Evolutionary conservation across 345 rosid species (phyloP).

Genomic region (Acer negundo): DNA sequence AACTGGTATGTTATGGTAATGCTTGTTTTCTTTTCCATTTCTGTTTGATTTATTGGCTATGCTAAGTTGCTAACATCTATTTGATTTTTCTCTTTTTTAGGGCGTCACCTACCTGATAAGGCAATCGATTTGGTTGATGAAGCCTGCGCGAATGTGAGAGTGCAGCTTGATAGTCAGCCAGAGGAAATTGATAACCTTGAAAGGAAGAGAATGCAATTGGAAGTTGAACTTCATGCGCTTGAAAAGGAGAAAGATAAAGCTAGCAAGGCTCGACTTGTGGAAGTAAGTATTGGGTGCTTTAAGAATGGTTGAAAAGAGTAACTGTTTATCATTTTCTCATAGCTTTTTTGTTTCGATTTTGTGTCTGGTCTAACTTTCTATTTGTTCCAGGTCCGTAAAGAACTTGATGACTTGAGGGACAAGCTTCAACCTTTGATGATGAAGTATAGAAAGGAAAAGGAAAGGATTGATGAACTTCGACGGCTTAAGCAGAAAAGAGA

Average conservation of each 20-base stretch:
- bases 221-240: too few relatives aligned
- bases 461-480: slow-evolving; percentile 84
- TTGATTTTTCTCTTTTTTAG: neutral
- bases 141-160: too few relatives aligned
- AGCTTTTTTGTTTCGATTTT: neutral
- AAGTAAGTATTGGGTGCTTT: too few relatives aligned
- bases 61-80: neutral
- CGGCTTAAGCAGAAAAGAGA: slow-evolving; percentile 80
- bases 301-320: too few relatives aligned
- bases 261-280: too few relatives aligned
- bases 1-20: slow-evolving; percentile 2
- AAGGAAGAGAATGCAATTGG: too few relatives aligned
- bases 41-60: neutral
- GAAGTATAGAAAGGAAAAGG: slow-evolving; percentile 91
- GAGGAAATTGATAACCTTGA: too few relatives aligned
- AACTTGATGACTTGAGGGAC: slow-evolving; percentile 90
- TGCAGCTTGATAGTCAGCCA: too few relatives aligned
- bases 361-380: slow-evolving; percentile 52
- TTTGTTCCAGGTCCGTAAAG: slow-evolving; percentile 70
- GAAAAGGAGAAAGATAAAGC: too few relatives aligned
- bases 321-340: too few relatives aligned
- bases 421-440: slow-evolving; percentile 83
- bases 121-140: too few relatives aligned
- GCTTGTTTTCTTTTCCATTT: neutral
- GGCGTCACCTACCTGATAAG: too few relatives aligned